phyloP scores from a whole-genome alignment of 2,329 filamentous ascomycete genomes.

The Dryadomyces sulphureus region DNA sequence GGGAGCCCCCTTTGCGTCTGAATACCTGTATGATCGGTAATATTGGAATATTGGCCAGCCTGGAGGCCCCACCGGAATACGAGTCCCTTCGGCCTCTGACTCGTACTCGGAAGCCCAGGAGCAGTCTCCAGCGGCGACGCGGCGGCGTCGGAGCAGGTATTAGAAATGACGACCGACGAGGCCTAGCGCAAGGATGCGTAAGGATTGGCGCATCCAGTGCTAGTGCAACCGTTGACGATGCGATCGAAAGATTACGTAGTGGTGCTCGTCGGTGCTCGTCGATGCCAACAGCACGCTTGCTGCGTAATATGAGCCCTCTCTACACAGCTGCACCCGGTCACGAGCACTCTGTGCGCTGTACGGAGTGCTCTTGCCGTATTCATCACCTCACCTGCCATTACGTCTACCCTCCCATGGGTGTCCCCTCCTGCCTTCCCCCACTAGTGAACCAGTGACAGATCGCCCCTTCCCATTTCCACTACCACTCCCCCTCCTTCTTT shows the following conservation, averaged over 20 bases:
- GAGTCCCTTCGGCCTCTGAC: neutral
- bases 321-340: too few relatives aligned
- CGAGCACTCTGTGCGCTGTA: too few relatives aligned
- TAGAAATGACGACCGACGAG: slow-evolving; percentile 1
- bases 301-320: too few relatives aligned
- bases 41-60: neutral
- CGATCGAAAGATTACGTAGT: too few relatives aligned
- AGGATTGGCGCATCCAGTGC: slow-evolving; percentile 4
- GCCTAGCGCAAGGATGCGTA: slow-evolving; percentile 8
- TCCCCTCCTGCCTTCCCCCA: neutral
- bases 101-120: neutral
- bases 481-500: slow-evolving; percentile 5
- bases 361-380: too few relatives aligned
- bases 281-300: too few relatives aligned
- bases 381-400: neutral
- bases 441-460: slow-evolving; percentile 3
- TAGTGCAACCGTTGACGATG: slow-evolving; percentile 6
- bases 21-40: neutral
- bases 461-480: slow-evolving; percentile 4
- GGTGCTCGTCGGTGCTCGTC: too few relatives aligned
- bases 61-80: neutral
- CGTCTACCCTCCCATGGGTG: neutral
- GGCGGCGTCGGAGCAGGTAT: neutral
- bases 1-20: too few relatives aligned
- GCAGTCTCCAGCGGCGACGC: neutral